Evolutionary conservation across 2,329 filamentous ascomycete species (phyloP), one percentile per base, ranked within the genome.

Genomic region (Fusarium sp.): DNA sequence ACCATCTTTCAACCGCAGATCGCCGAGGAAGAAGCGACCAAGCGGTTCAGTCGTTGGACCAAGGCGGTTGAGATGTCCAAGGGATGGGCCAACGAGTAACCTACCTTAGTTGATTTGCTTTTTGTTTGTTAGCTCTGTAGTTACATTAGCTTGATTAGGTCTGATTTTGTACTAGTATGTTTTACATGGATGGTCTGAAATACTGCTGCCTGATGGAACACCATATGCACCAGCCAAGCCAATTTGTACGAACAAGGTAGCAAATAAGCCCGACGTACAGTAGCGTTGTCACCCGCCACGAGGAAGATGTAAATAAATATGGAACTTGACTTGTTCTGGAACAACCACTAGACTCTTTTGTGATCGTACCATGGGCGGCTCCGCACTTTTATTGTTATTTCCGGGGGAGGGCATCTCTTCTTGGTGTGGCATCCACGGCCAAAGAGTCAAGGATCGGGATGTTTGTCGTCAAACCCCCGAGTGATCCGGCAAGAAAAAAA

Each of bases 31-130:
- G 87, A 90, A 75, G 90, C 91, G 68, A 81, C 81, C 36, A 86
- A 86, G 78, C 89, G 92, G 84, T 94, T 93, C 78, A 87, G 86
- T 75, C 88, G 89, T 74, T 95, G 93, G 93, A 87, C 90, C 75
- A 91, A 92, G 82, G 93, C 93, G 3, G 93, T 95, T 41, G 85
- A 92, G 79, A 95, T 95, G 92, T 92, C 90, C 77, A 90, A 87
- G 78, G 93, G 93, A 38, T 95, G 93, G 93, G 79, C 88, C 24
- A 80, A 76, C 68, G 65, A 69, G 45, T 83, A n/a, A n/a, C n/a
- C n/a, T n/a, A n/a, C n/a, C n/a, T n/a, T n/a, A 75, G 35, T 35
- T 51, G 48, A 61, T 39, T 60, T 45, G 16, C 36, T 55, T 36
- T 57, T 47, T 61, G 22, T 26, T 59, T 56, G 26, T 63, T 64